Evolutionary conservation across 129 eudicot species (phyloP), one percentile per base, ranked within the genome.

Genomic region (Escallonia herrerae): DNA sequence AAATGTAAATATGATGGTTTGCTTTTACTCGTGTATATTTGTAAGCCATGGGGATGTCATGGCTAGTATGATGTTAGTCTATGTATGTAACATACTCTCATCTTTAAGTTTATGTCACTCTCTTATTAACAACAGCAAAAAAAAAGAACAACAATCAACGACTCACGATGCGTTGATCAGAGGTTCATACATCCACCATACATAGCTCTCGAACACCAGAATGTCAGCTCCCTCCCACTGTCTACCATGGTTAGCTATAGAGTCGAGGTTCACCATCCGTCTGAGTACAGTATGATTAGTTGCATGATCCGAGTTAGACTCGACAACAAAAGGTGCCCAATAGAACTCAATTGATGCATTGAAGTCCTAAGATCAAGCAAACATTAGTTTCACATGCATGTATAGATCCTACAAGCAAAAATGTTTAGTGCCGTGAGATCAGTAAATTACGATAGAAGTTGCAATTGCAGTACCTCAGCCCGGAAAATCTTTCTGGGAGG

Each of bases 131-230:
- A n/a, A n/a, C n/a, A n/a, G n/a, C n/a, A n/a, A n/a, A 40, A 43
- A 48, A 72, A 62, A 37, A 51, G 15, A 62, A 33, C 70, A 47
- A 15, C n/a, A 44, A 3, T 5, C 5, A 9, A 11, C 15, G 7
- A 62, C 84, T 82, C 15, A 86, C 97, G 97, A 83, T 52, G 93
- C 99, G 15, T 94, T 94, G 64, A 89, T 94, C 3, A 63, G 48
- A 13, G 97, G 95, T 76, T 89, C 86, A 71, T 89, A 80, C 99
- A 89, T 94, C 99, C 99, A 94, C 99, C 99, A 94, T 3, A 94
- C 90, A 55, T 94, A 94, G 79, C 97, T 94, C 79, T 89, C 99
- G 47, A 75, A 94, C 7, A 94, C 83, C 79, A 89, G 60, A 51
- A 86, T 64, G 59, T 94, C 90, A 2, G 79, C 99, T 64, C 99